phyloP scores from a whole-genome alignment of 805 yeast species.

The Starmerella sp. region DNA sequence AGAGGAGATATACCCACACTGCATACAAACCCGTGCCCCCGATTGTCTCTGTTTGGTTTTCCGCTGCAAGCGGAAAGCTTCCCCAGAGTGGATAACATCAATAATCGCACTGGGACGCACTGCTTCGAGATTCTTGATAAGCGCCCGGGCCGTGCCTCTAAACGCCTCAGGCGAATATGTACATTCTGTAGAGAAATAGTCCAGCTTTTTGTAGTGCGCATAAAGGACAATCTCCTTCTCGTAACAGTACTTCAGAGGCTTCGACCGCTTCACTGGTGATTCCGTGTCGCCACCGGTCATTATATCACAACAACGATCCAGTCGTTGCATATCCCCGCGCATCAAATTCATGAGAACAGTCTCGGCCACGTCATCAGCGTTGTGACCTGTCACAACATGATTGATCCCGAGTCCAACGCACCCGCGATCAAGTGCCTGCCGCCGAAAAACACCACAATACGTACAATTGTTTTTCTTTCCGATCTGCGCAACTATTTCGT shows the following conservation, averaged over 20 bases:
- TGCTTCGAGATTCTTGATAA: conserved; percentile 80
- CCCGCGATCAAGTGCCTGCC: conserved; percentile 95
- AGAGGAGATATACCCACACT: conserved; percentile 85
- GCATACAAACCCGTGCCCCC: conserved; percentile 46
- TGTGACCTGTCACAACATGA: conserved; percentile 96
- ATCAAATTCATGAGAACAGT: conserved; percentile 89
- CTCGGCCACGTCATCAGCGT: conserved; percentile 99
- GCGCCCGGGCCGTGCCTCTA: conserved; percentile 89
- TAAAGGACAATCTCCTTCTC: conserved; percentile 95
- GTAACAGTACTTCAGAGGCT: conserved; percentile 91
- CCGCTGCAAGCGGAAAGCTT: conserved; percentile 28
- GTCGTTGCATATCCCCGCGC: conserved; percentile 90
- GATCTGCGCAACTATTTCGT: conserved; percentile 87
- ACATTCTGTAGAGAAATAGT: conserved; percentile 94
- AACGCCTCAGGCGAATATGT: conserved; percentile 98
- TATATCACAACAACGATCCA: conserved; percentile 78
- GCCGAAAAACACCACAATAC: conserved; percentile 91
- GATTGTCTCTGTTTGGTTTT: conserved; percentile 19
- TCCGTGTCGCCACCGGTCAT: conserved; percentile 60
- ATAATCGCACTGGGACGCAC: conserved; percentile 86
- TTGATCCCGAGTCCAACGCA: conserved; percentile 73
- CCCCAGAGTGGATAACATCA: conserved; percentile 92
- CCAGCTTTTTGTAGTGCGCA: conserved; percentile 91
- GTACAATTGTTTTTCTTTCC: conserved; percentile 93
- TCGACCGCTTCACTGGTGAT: conserved; percentile 74